Conservation (phyloP, 1,139 yeast genomes). For the Yamadazyma mexicana region DNA sequence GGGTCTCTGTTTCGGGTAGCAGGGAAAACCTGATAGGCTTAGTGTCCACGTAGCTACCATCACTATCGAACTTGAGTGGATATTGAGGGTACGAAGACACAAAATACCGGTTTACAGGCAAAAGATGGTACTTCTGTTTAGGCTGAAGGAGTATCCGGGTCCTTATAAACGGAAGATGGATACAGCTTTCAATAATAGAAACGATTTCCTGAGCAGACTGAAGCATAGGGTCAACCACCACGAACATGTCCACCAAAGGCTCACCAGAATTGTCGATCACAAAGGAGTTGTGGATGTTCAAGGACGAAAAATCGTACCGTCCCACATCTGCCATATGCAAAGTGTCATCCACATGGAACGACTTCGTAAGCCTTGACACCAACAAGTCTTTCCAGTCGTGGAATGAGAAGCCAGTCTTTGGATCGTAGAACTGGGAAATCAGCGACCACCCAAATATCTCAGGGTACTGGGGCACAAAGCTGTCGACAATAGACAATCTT, state of each 20-base stretch:
- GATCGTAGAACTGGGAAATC: slow-evolving; percentile 23
- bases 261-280: slow-evolving; percentile 24
- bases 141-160: slow-evolving; percentile 66
- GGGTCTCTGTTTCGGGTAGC: slow-evolving; percentile 50
- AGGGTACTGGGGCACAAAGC: slow-evolving; percentile 32
- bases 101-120: slow-evolving; percentile 62
- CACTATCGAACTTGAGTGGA: slow-evolving; percentile 38
- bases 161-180: slow-evolving; percentile 44
- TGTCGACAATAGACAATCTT: slow-evolving; percentile 30
- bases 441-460: slow-evolving; percentile 23
- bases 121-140: slow-evolving; percentile 25
- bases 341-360: slow-evolving; percentile 44
- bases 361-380: slow-evolving; percentile 41
- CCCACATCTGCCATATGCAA: slow-evolving; percentile 38
- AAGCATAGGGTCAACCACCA: slow-evolving; percentile 71
- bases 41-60: slow-evolving; percentile 28
- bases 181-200: slow-evolving; percentile 48
- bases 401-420: slow-evolving; percentile 2
- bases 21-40: slow-evolving; percentile 15
- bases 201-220: slow-evolving; percentile 66
- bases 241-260: slow-evolving; percentile 48
- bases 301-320: slow-evolving; percentile 42
- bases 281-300: slow-evolving; percentile 32
- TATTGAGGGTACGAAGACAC: slow-evolving; percentile 41
- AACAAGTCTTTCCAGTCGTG: slow-evolving; percentile 52